Percentiles rank a stretch among this genome's conserved stretches.
Conservation (phyloP, 2,329 filamentous ascomycete genomes). For the Camillea tinctor region DNA sequence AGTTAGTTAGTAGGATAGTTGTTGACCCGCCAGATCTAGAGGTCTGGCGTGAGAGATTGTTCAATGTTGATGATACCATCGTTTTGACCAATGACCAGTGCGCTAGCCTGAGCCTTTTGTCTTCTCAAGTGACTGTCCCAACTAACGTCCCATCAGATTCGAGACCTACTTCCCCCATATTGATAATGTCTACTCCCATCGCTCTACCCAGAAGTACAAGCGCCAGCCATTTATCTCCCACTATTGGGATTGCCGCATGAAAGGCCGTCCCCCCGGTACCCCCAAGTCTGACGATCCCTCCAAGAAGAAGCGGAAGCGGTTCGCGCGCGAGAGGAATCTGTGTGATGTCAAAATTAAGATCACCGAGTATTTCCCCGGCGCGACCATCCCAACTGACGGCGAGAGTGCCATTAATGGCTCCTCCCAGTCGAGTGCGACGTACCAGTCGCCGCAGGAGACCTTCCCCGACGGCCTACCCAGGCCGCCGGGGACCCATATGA, state of each 20-base stretch:
- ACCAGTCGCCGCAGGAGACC: slow-evolving; percentile 24
- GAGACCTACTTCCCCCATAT: slow-evolving; percentile 81
- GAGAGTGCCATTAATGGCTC: slow-evolving; percentile 16
- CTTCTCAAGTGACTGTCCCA: slow-evolving; percentile 10
- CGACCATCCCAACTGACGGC: slow-evolving; percentile 36
- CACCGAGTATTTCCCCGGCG: slow-evolving; percentile 70
- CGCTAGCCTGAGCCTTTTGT: slow-evolving; percentile 6
- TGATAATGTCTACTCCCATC: slow-evolving; percentile 82
- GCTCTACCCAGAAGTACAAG: slow-evolving; percentile 78
- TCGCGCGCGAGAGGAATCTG: slow-evolving; percentile 71
- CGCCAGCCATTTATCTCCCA: slow-evolving; percentile 79
- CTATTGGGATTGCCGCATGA: slow-evolving; percentile 82
- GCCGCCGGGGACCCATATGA: slow-evolving; percentile 39
- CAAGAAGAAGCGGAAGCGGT: slow-evolving; percentile 79
- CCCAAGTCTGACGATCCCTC: slow-evolving; percentile 76
- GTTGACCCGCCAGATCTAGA: slow-evolving; percentile 66
- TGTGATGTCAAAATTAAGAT: slow-evolving; percentile 88
- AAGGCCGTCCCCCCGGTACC: slow-evolving; percentile 75
- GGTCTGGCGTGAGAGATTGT: slow-evolving; percentile 69
- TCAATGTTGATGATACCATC: slow-evolving; percentile 72
- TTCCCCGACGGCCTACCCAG: slow-evolving; percentile 21
- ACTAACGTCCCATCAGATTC: slow-evolving; percentile 50
- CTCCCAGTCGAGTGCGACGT: slow-evolving; percentile 16
- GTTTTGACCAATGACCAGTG: slow-evolving; percentile 72
- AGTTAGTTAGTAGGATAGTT: slow-evolving; percentile 56